Conservation (phyloP, 768 basidiomycete genomes). For the Boletus huronensis region DNA sequence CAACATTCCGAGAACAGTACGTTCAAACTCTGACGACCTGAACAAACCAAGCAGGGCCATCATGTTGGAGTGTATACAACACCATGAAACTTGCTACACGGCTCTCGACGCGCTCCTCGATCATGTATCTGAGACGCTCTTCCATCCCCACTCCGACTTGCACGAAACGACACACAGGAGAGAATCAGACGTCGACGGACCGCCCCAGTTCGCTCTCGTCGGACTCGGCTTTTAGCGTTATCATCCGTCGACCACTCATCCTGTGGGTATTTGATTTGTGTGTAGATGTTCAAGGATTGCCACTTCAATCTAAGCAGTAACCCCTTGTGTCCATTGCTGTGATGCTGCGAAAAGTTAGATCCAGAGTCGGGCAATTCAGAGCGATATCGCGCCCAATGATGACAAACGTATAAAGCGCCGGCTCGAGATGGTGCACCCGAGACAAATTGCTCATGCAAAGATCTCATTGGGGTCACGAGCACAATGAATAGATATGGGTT, state of each 20-base stretch:
- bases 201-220: no score
- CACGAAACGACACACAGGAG: no score
- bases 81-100: no score
- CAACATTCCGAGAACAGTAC: no score
- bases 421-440: not conserved
- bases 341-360: conserved; percentile 27
- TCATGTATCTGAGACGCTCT: no score
- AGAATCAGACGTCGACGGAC: no score
- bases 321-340: conserved; percentile 35
- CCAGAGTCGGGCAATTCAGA: conserved; percentile 36
- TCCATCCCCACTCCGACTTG: no score
- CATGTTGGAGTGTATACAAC: no score
- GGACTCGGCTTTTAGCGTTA: no score
- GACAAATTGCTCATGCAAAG: not conserved
- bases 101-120: no score
- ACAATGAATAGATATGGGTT: conserved; percentile 2
- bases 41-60: no score
- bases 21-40: no score
- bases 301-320: conserved; percentile 42
- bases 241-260: not conserved
- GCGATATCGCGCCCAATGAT: conserved; percentile 40
- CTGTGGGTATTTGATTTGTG: not conserved
- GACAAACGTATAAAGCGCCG: not conserved
- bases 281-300: not conserved
- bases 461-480: not conserved